Evolutionary conservation across 2,329 filamentous ascomycete species (phyloP).

Genomic region (Colletotrichum eremochloae): DNA sequence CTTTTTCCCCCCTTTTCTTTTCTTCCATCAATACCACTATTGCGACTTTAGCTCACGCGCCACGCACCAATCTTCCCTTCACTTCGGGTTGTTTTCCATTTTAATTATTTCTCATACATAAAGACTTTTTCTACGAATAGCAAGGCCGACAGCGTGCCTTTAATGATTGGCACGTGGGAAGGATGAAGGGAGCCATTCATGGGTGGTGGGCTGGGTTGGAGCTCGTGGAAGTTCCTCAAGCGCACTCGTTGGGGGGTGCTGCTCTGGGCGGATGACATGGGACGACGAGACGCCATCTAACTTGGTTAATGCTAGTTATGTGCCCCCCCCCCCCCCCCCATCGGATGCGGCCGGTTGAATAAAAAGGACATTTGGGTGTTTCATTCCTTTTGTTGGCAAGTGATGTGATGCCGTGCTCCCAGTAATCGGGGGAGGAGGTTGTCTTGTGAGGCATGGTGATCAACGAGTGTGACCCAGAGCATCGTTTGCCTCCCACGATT

Average conservation of each 20-base stretch:
- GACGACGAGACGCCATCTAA: slow-evolving; percentile 13
- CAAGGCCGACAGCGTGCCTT: slow-evolving; percentile 30
- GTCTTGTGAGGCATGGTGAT: not conserved
- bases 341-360: slow-evolving; percentile 31
- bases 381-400: not conserved
- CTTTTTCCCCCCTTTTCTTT: not conserved
- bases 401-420: not conserved
- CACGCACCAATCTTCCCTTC: slow-evolving; percentile 14
- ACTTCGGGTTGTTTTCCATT: slow-evolving; percentile 25
- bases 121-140: slow-evolving; percentile 29
- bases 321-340: not conserved
- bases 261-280: slow-evolving; percentile 5
- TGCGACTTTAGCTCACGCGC: slow-evolving; percentile 27
- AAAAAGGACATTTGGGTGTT: slow-evolving; percentile 21
- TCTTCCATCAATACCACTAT: slow-evolving; percentile 31
- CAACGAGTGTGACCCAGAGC: no score
- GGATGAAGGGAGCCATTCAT: slow-evolving; percentile 7
- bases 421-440: not conserved
- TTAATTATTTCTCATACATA: slow-evolving; percentile 34
- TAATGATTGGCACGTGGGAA: slow-evolving; percentile 38
- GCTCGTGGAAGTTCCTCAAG: not conserved
- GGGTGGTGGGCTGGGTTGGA: not conserved
- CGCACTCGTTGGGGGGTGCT: not conserved
- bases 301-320: slow-evolving; percentile 37
- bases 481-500: not conserved